A percentile compares a stretch with the other conserved stretches of the same genome.
These are phyloP conservation scores for Hanseniaspora mollemarum DNA, from an alignment of 805 yeast species.

Conservation along the genomic window DNA sequence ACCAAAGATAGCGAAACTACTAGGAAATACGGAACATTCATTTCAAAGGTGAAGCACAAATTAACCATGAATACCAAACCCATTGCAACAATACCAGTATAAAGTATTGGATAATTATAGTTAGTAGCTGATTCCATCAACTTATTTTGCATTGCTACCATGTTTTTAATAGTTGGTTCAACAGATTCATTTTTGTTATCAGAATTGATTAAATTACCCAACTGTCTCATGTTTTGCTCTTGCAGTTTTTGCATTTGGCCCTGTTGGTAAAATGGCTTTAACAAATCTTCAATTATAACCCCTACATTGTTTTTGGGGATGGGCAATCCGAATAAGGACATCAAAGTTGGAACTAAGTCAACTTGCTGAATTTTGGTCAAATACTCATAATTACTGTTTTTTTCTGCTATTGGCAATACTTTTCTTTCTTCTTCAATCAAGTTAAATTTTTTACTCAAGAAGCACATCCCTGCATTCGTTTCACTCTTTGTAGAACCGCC, in stretches of 20 bases:
- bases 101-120: slow-evolving; percentile 48
- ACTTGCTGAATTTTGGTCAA: slow-evolving; percentile 62
- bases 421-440: slow-evolving; percentile 19
- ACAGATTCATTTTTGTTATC: too few species aligned
- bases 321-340: slow-evolving; percentile 72
- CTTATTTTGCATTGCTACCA: slow-evolving; percentile 38
- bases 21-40: slow-evolving; percentile 10
- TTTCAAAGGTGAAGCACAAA: slow-evolving; percentile 12
- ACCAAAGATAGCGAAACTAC: slow-evolving; percentile 22
- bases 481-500: slow-evolving; percentile 94
- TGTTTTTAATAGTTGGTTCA: slow-evolving; percentile 19
- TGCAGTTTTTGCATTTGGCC: slow-evolving; percentile 25
- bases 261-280: slow-evolving; percentile 39
- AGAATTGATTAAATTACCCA: slow-evolving; percentile 33
- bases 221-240: slow-evolving; percentile 47
- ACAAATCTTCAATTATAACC: slow-evolving; percentile 46
- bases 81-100: slow-evolving; percentile 23
- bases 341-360: slow-evolving; percentile 84
- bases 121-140: slow-evolving; percentile 58
- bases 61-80: slow-evolving; percentile 18
- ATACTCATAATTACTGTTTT: slow-evolving; percentile 40
- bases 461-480: slow-evolving; percentile 70
- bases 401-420: slow-evolving; percentile 23
- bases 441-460: slow-evolving; percentile 53
- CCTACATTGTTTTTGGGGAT: slow-evolving; percentile 87